Evolutionary conservation across 306 rosid species (phyloP).

Genomic region (Vicia faba): DNA sequence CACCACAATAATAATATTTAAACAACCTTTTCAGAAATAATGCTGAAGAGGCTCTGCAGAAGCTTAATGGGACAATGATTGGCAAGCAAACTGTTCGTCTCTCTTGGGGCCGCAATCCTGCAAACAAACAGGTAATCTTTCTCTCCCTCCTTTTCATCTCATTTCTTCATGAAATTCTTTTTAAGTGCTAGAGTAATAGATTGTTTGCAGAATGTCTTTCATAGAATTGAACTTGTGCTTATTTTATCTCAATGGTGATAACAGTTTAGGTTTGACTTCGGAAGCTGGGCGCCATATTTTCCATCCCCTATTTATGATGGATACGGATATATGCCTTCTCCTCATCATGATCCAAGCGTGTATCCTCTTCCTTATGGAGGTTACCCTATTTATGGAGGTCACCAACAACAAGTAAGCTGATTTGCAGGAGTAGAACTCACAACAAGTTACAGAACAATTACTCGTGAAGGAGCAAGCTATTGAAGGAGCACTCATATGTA

Average conservation of each 20-base stretch:
- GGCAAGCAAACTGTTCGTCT: conserved; percentile 97
- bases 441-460: conserved; percentile 34
- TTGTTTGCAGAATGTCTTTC: background rate
- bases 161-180: background rate
- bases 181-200: background rate
- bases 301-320: conserved; percentile 83
- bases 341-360: conserved; percentile 81
- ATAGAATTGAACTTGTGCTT: conserved; percentile 27
- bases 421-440: conserved; percentile 37
- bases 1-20: conserved; percentile 20
- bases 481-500: conserved; percentile 42
- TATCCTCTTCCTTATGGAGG: conserved; percentile 84
- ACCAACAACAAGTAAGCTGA: conserved; percentile 97
- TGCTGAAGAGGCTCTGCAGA: conserved; percentile 95
- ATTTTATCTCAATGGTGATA: conserved; percentile 30
- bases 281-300: conserved; percentile 74
- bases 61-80: conserved; percentile 76
- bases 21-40: conserved; percentile 61
- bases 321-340: conserved; percentile 77
- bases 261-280: conserved; percentile 72
- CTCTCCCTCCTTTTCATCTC: conserved; percentile 11
- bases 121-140: conserved; percentile 80
- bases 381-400: conserved; percentile 81
- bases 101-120: conserved; percentile 99
- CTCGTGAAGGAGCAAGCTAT: conserved; percentile 38